Base-by-base conservation (phyloP, 306 rosid species). In the Acmispon strigosus region DNA sequence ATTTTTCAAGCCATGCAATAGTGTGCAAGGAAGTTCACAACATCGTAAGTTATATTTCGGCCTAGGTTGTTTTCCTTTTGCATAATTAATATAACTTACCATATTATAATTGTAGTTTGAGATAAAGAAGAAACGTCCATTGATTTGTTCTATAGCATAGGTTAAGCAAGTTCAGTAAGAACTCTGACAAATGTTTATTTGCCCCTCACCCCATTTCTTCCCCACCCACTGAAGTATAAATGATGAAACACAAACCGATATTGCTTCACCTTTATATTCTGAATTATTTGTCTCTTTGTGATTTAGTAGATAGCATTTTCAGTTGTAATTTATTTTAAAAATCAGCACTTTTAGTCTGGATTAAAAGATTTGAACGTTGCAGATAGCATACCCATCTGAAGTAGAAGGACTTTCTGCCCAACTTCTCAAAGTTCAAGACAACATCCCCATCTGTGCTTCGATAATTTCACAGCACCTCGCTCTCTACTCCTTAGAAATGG, bases 361-460 rank as follows among this genome's bases (percentile, higher is more conserved):
- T 50, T 60, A 13, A 61, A 61, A 44, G 48, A 37, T 43, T 57
- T 32, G 32, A 24, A 79, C 58, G 18, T 56, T 57, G 69, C 96
- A 94, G 99, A 94, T 94, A 78, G 99, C 99, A 39, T 94, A 94
- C 74, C 99, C 99, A 32, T 69, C 97, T 29, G 99, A 87, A 69
- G 97, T 85, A 62, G 81, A 84, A 82, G 96, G 84, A 1, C 75
- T 94, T 53, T 83, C 80, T 13, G 76, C 77, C 3, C 96, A 94
- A 74, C 99, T 94, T 58, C 95, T 94, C 59, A 94, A 94, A 84
- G 97, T 86, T 45, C 99, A 95, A 66, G 99, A 95, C 88, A 95
- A 95, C 88, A 95, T 95, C 80, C 99, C 99, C 54, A 95, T 95
- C 41, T 91, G 99, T 63, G 99, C 99, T 64, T 68, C 96, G 4